Evolutionary conservation across 306 rosid genomes (phyloP).

Genomic region (Abrus precatorius): DNA sequence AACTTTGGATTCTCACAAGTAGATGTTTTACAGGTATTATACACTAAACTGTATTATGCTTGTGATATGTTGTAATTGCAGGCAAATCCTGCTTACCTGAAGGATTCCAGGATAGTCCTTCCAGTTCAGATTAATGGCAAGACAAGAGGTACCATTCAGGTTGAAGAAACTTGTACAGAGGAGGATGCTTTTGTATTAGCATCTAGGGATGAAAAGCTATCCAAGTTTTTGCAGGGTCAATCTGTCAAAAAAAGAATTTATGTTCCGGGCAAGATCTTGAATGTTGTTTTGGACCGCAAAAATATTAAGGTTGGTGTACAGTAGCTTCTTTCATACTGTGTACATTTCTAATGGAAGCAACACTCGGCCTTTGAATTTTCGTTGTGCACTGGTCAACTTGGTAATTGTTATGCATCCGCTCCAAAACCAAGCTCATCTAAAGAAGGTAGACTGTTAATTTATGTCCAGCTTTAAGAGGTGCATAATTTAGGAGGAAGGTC

Average conservation of each 20-base stretch:
- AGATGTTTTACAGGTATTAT: slow-evolving; percentile 8
- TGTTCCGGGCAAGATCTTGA: slow-evolving; percentile 91
- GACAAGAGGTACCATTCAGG: slow-evolving; percentile 90
- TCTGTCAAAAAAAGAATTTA: slow-evolving; percentile 75
- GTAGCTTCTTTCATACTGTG: slow-evolving; percentile 39
- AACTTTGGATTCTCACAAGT: neutral
- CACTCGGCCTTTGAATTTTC: slow-evolving; percentile 33
- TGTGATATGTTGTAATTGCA: slow-evolving; percentile 51
- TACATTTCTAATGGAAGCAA: slow-evolving; percentile 31
- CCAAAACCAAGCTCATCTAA: slow-evolving; percentile 10
- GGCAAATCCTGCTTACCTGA: slow-evolving; percentile 81
- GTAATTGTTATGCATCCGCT: slow-evolving; percentile 10
- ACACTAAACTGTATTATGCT: slow-evolving; percentile 1
- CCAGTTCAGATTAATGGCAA: slow-evolving; percentile 98
- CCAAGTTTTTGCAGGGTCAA: slow-evolving; percentile 76
- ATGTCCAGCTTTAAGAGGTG: slow-evolving; percentile 10
- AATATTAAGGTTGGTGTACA: slow-evolving; percentile 61
- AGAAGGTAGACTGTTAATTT: neutral
- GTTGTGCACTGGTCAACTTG: slow-evolving; percentile 38
- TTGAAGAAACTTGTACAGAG: slow-evolving; percentile 88
- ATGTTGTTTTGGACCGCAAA: slow-evolving; percentile 82
- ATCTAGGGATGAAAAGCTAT: slow-evolving; percentile 74
- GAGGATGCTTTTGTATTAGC: slow-evolving; percentile 83
- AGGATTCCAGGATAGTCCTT: slow-evolving; percentile 72
- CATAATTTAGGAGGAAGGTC: neutral